Evolutionary conservation across 2,329 filamentous ascomycete genomes (phyloP), one percentile per base, ranked within the genome.

Genomic region (Cladosporium austrohemisphaericum): DNA sequence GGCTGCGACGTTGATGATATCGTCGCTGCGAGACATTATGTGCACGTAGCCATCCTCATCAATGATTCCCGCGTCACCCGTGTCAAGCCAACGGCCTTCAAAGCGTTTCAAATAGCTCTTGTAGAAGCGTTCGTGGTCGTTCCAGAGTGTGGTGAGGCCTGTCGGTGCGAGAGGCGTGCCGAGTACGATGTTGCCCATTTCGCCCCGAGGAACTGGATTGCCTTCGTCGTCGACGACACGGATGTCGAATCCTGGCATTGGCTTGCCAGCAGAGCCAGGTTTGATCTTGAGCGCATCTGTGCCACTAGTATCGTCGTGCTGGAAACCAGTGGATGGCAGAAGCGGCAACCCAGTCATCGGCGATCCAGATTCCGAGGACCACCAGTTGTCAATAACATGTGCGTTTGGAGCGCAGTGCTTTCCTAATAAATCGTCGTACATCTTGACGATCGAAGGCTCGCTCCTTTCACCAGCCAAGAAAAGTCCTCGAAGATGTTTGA

Each of bases 1-100:
- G 4, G 91, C 90, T 32, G 90, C 91, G n/a, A 95, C 91, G 63
- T 96, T 96, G 63, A 96, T 90, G 52, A 96, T 85, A 66, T 96
- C 91, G 70, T 96, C 91, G 25, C 76, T 77, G 46, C 81, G 68
- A 3, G 76, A 74, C 78, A 84, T 83, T 57, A 85, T 75, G 58
- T 81, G 77, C 25, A 83, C 73, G 57, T 82, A 82, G 4, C 79
- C 80, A 32, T 92, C 84, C 11, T 77, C 67, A 63, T 96, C 91
- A 50, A 96, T 82, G 74, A 90, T 83, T 0, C 92, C 91, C 0
- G 89, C 86, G 65, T 97, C 91, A 2, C 91, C 92, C 0, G 91
- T 96, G 64, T 97, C 91, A 35, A 96, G 69, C 88, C 88, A 96
- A 58, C 79, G 79, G 0, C 89, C 88, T 5, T 79, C 61, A 62